Base-by-base conservation (phyloP, 768 basidiomycete genomes). In the Tremella mesenterica region DNA sequence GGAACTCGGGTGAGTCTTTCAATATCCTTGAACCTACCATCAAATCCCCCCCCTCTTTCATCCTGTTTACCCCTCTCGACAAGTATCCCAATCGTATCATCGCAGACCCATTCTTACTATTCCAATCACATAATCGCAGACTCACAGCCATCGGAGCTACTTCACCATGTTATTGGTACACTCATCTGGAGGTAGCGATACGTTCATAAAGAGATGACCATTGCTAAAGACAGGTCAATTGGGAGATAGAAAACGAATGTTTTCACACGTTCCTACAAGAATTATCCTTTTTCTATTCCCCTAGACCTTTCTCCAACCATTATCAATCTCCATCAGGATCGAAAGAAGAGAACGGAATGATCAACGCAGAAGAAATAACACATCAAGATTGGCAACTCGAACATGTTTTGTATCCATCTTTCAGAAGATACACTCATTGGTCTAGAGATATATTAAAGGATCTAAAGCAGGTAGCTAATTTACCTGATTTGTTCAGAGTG, bases 401-500 rank as follows among this genome's bases (percentile, higher is more conserved):
- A 70, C 89, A 99, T 67, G 78, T 90, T 18, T 69, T 97, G 27
- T 95, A 95, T 70, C 91, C 91, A 5, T 81, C 85, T 0, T 81
- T 90, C 76, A 80, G 87, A 53, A 27, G 47, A 49, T 86, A 93
- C 71, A 75, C 93, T 12, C 71, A 75, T 4, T 81, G 76, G 83
- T 41, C 89, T 79, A 6, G 84, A 80, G 69, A 80, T 79, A 54
- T 77, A 85, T 46, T 85, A 84, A 25, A 59, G 18, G 86, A 88
- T 64, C 82, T 96, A 4, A 82, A 88, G 1, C 87, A 92, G 73
- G 81, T 93, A 18, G 91, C 95, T 9, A 85, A 81, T 71, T 74
- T 97, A 38, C 90, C 90, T 1, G 89, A 92, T 58, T 76, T 99
- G 49, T 99, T 95, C 72, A 84, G 85, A 57, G 86, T 96, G 0